phyloP scores from a whole-genome alignment of 2,329 filamentous ascomycete species.

The Pseudogymnoascus sp. region DNA sequence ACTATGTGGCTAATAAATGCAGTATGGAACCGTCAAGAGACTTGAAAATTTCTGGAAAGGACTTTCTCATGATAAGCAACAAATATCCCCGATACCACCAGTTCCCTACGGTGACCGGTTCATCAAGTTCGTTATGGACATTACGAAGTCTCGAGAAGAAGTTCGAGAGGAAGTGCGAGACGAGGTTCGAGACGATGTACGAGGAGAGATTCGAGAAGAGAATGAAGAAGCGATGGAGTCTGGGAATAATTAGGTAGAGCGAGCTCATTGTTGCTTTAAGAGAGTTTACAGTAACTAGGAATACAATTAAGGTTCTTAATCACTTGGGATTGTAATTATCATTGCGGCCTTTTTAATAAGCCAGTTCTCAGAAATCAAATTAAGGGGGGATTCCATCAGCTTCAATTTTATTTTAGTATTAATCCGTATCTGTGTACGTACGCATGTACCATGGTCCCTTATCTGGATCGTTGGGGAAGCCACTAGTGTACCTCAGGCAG shows the following conservation, averaged over 20 bases:
- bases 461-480: not conserved
- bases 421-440: not conserved
- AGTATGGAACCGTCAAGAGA: constrained; percentile 94
- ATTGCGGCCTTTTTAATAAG: not conserved
- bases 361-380: not conserved
- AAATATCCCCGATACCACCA: constrained; percentile 90
- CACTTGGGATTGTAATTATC: not conserved
- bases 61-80: constrained; percentile 69
- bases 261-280: not conserved
- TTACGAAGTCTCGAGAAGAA: constrained; percentile 86
- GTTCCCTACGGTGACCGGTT: constrained; percentile 91
- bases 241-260: not conserved
- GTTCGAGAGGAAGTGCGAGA: constrained; percentile 27
- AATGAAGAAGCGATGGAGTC: not conserved
- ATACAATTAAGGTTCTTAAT: not conserved
- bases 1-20: constrained; percentile 17
- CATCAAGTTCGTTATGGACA: constrained; percentile 80
- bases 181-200: not conserved
- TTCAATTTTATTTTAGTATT: not conserved
- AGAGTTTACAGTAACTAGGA: not conserved
- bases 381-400: not conserved
- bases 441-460: not conserved
- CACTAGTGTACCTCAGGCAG: not conserved
- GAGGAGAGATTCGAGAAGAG: not conserved
- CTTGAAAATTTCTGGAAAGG: constrained; percentile 97